A percentile compares a stretch with the other conserved stretches of the same genome.
These are phyloP conservation scores for Gaeumannomyces tritici DNA, from an alignment of 2,329 filamentous ascomycete species.

Conservation along the genomic window DNA sequence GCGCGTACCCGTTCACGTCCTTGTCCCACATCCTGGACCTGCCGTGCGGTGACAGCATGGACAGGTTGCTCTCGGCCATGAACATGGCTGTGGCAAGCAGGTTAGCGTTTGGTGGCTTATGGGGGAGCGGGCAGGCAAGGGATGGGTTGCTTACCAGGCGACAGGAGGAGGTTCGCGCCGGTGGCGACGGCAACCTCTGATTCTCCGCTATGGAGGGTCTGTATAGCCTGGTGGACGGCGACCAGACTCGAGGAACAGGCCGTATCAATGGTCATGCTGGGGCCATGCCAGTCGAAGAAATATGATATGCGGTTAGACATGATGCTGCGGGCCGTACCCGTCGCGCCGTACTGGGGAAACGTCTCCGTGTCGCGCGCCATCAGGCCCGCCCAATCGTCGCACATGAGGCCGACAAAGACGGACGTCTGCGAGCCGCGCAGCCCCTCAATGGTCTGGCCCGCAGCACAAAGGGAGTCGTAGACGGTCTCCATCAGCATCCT, in stretches of 20 bases:
- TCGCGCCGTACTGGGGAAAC: constrained; percentile 26
- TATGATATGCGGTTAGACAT: constrained; percentile 12
- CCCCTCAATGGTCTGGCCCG: constrained; percentile 23
- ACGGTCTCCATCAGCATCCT: constrained; percentile 22
- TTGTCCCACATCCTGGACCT: constrained; percentile 38
- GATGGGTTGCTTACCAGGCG: constrained; percentile 22
- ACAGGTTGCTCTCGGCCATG: constrained; percentile 28
- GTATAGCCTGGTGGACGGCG: constrained; percentile 19
- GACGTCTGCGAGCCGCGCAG: constrained; percentile 22
- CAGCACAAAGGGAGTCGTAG: constrained; percentile 32
- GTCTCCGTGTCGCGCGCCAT: constrained; percentile 17
- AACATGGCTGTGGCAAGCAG: constrained; percentile 13
- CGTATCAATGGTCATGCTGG: constrained; percentile 9
- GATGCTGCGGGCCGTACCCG: constrained; percentile 11
- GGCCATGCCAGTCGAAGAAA: constrained; percentile 10
- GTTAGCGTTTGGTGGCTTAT: not conserved
- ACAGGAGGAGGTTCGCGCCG: constrained; percentile 31
- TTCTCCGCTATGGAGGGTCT: constrained; percentile 29
- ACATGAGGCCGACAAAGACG: constrained; percentile 25
- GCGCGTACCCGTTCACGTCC: constrained; percentile 46
- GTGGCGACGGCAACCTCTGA: constrained; percentile 29
- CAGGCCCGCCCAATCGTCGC: constrained; percentile 19
- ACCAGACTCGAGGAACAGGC: constrained; percentile 8
- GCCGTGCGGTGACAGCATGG: constrained; percentile 33
- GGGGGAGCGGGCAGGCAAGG: too few species aligned